phyloP scores from a whole-genome alignment of 2,329 filamentous ascomycete genomes.

The Phoma sp. region DNA sequence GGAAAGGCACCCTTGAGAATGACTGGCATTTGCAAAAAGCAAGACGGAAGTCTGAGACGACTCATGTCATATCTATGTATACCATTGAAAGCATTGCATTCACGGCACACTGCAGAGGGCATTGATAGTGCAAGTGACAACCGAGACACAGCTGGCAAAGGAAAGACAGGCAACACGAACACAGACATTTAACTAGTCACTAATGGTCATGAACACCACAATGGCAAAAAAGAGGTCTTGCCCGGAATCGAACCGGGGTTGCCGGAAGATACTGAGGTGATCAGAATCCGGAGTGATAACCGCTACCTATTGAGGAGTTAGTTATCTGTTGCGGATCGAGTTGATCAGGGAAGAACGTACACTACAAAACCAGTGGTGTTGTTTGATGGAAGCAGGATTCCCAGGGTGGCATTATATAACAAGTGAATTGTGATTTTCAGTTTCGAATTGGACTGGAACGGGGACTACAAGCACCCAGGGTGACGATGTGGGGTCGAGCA shows the following conservation, averaged over 20 bases:
- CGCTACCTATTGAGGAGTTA: conserved; percentile 13
- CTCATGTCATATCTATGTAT: conserved; percentile 11
- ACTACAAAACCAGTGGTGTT: conserved; percentile 13
- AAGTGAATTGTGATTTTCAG: no score
- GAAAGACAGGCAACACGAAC: no score
- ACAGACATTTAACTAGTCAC: no score
- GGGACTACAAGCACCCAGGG: no score
- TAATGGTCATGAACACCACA: no score
- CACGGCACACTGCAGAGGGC: background rate
- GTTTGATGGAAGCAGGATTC: background rate
- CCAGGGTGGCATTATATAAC: background rate
- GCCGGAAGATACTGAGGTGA: conserved; percentile 18
- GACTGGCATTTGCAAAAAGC: conserved; percentile 23
- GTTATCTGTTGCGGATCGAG: background rate
- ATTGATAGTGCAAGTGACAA: no score
- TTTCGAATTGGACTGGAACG: no score
- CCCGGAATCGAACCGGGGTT: conserved; percentile 26
- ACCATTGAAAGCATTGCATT: conserved; percentile 13
- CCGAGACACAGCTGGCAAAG: no score
- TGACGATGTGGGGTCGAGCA: background rate
- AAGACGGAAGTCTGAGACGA: conserved; percentile 4
- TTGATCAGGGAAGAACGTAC: conserved; percentile 10
- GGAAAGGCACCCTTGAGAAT: conserved; percentile 18
- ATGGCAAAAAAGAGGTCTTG: conserved; percentile 21
- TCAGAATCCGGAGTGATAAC: conserved; percentile 26